Evolutionary conservation across 2,329 filamentous ascomycete genomes (phyloP).

Genomic region (Neocatenulostroma microsporum): DNA sequence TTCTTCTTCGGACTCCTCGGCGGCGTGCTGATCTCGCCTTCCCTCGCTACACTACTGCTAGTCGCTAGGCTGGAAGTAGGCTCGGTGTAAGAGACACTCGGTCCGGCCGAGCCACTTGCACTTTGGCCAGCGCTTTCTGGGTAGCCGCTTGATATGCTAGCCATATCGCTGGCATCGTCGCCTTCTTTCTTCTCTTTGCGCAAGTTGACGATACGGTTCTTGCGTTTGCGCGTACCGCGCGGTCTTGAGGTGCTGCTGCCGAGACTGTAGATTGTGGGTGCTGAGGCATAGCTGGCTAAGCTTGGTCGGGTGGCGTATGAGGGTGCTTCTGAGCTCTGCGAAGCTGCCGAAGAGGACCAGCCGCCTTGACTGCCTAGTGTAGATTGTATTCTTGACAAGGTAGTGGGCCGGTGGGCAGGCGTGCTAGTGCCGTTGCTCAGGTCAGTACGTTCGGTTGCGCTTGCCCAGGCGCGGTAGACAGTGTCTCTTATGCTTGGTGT

Average conservation of each 20-base stretch:
- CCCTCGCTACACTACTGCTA: slow-evolving; percentile 17
- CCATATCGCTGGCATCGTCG: slow-evolving; percentile 35
- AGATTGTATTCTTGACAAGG: slow-evolving; percentile 41
- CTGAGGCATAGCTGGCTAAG: slow-evolving; percentile 54
- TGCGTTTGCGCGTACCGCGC: slow-evolving; percentile 64
- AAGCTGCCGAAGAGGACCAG: slow-evolving; percentile 34
- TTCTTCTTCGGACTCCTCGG: slow-evolving; percentile 40
- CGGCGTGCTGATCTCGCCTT: slow-evolving; percentile 39
- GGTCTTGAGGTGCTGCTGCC: slow-evolving; percentile 54
- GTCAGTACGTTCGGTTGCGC: slow-evolving; percentile 63
- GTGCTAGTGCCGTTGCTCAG: slow-evolving; percentile 31
- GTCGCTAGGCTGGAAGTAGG: too few species aligned
- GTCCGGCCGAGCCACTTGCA: slow-evolving; percentile 8
- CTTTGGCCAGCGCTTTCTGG: slow-evolving; percentile 31
- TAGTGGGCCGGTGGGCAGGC: slow-evolving; percentile 36
- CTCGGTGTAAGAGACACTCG: slow-evolving; percentile 34
- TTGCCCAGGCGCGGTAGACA: slow-evolving; percentile 88
- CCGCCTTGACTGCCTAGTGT: slow-evolving; percentile 19
- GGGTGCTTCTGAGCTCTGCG: slow-evolving; percentile 60
- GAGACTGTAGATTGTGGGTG: slow-evolving; percentile 43
- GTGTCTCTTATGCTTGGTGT: slow-evolving; percentile 85
- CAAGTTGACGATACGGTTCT: slow-evolving; percentile 74
- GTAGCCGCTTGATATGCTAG: slow-evolving; percentile 44
- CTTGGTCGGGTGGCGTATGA: slow-evolving; percentile 62
- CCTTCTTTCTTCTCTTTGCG: slow-evolving; percentile 48